Conservation (phyloP, 2,329 filamentous ascomycete genomes). For the Paraphaeosphaeria minitans region DNA sequence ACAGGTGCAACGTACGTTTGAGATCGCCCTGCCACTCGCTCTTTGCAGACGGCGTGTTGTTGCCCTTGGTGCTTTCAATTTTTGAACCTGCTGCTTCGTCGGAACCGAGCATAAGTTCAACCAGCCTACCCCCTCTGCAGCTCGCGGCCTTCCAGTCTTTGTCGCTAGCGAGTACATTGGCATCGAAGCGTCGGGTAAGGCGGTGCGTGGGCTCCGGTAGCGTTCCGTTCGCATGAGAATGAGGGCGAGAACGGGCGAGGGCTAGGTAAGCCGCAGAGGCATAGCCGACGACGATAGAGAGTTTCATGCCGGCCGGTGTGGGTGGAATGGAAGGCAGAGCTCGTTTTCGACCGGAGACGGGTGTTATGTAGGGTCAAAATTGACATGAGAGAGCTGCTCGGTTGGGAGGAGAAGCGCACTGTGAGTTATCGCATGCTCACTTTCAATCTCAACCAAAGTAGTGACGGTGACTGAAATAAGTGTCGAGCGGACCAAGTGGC, state of each 20-base stretch:
- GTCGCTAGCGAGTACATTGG: not conserved
- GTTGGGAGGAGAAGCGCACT: too few species aligned
- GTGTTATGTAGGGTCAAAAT: too few species aligned
- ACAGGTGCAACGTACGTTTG: not conserved
- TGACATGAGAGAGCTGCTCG: too few species aligned
- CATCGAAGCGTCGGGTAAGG: not conserved
- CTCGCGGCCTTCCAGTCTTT: not conserved
- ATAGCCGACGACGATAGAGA: not conserved
- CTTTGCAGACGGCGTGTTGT: slow-evolving; percentile 21
- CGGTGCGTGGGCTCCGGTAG: not conserved
- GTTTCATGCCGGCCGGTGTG: not conserved
- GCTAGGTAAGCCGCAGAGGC: not conserved
- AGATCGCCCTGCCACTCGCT: slow-evolving; percentile 24
- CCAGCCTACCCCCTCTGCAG: not conserved
- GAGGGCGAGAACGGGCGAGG: not conserved
- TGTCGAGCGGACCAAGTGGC: too few species aligned
- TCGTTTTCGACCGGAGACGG: too few species aligned
- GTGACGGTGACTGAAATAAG: too few species aligned
- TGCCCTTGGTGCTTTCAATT: not conserved
- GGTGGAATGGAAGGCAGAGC: not conserved
- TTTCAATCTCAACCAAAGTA: too few species aligned
- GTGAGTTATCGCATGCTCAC: too few species aligned
- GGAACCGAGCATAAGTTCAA: not conserved
- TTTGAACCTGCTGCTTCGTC: not conserved
- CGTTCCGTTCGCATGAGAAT: not conserved